Evolutionary conservation across 129 eudicot genomes (phyloP), one percentile per base, ranked within the genome.

Genomic region (Tanacetum coccineum): DNA sequence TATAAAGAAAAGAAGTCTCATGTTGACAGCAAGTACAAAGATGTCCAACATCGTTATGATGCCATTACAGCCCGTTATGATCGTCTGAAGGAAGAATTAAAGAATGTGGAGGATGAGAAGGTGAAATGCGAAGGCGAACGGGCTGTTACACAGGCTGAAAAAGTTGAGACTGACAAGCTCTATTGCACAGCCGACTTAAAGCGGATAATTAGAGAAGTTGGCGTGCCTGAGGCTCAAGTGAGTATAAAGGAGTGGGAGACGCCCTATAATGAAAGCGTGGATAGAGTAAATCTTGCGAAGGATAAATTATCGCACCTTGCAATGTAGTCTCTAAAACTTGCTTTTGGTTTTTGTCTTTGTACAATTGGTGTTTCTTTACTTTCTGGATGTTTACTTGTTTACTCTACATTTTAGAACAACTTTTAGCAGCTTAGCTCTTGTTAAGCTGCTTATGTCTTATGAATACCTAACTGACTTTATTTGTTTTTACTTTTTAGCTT

Each of bases 271-370:
- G 13, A 32, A 30, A 18, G 30, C 36, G 3, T n/a, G 5, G 13
- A 25, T 2, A 14, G 40, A 9, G 3, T 9, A 17, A 48, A 13
- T 8, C 25, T 15, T 4, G 45, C 71, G 12, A 50, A 13, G 30
- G 48, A 66, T 4, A 57, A 66, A 2, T 26, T 50, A 66, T 66
- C 22, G 25, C 20, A n/a, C 59, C 59, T 66, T 46, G 14, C 12
- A 20, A 22, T 46, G 20, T 25, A 47, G 56, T 25, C 42, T 46
- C 14, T 4, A 46, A 64, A 4, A 44, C 19, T 11, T 26, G 26
- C n/a, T 49, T 48, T 15, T 10, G 9, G 0, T 20, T 4, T 20
- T 49, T 28, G 3, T 51, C 20, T 17, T 51, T 51, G 57, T 20
- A n/a, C 20, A 51, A 3, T 6, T 17, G 11, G 22, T 51, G 58